Percentiles rank a stretch among this genome's conserved stretches.
Conservation (phyloP, 75 land plant species). For the Sequoiadendron giganteum region DNA sequence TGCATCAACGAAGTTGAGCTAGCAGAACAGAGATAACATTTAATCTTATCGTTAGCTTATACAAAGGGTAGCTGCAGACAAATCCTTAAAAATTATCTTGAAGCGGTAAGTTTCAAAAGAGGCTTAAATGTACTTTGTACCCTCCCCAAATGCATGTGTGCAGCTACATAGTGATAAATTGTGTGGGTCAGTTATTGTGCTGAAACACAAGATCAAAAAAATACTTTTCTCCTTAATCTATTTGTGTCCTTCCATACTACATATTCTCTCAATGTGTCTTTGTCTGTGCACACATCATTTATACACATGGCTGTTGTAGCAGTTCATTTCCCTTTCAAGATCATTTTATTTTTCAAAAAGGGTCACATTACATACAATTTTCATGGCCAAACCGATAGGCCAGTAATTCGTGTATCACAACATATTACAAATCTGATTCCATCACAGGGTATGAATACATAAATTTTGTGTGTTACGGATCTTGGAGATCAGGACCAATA, state of each 20-base stretch:
- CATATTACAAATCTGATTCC: slow-evolving; percentile 2
- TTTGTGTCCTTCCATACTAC: neutral
- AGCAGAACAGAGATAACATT: neutral
- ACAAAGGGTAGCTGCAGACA: neutral
- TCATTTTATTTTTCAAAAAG: neutral
- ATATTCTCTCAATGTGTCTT: neutral
- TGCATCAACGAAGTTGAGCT: neutral
- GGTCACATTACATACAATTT: neutral
- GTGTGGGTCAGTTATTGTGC: neutral
- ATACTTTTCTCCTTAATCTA: neutral
- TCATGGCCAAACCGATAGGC: neutral
- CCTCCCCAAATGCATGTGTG: neutral
- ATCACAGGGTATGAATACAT: neutral
- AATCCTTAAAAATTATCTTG: neutral
- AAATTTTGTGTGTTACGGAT: neutral
- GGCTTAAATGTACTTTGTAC: neutral
- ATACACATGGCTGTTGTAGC: neutral
- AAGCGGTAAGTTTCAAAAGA: neutral
- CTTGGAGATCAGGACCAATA: neutral
- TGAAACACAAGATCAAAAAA: neutral
- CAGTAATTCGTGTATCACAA: neutral
- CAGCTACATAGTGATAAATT: neutral
- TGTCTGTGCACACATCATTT: neutral
- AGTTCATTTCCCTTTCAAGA: neutral
- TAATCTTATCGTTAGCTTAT: neutral